Percentiles rank a stretch among this genome's conserved stretches.
phyloP scores from a whole-genome alignment of 768 basidiomycete genomes.

The Phaeolepiota aurea region DNA sequence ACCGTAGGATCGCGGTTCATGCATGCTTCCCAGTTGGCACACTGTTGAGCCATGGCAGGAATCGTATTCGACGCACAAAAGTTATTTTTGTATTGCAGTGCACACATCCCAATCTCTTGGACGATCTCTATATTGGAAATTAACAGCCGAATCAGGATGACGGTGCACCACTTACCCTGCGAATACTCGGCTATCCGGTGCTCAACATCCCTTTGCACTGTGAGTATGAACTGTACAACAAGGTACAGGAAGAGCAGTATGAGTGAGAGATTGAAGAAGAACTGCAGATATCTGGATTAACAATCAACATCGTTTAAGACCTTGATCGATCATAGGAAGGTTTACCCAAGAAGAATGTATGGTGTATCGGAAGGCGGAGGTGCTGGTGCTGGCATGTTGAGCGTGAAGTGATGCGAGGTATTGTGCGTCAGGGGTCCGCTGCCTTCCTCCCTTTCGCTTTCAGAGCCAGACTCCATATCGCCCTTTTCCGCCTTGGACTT shows the following conservation, averaged over 20 bases:
- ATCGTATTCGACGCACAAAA: slow-evolving; percentile 68
- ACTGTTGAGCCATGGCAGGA: slow-evolving; percentile 84
- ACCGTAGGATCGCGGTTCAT: slow-evolving; percentile 92
- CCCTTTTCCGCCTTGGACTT: slow-evolving; percentile 24
- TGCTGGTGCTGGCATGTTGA: slow-evolving; percentile 65
- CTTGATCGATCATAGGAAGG: slow-evolving; percentile 1
- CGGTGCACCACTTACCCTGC: slow-evolving; percentile 48
- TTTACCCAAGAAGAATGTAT: slow-evolving; percentile 81
- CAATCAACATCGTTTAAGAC: slow-evolving; percentile 7
- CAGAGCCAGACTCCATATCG: slow-evolving; percentile 33
- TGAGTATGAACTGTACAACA: slow-evolving; percentile 77
- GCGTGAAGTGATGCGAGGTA: slow-evolving; percentile 74
- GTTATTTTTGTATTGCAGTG: slow-evolving; percentile 73
- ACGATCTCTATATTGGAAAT: slow-evolving; percentile 61
- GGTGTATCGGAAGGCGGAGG: slow-evolving; percentile 57
- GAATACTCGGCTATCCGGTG: slow-evolving; percentile 84
- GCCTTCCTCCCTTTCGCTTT: slow-evolving; percentile 35
- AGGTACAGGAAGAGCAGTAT: slow-evolving; percentile 81
- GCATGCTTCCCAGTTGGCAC: slow-evolving; percentile 85
- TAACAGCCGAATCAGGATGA: not conserved
- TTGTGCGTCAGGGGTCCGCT: slow-evolving; percentile 36
- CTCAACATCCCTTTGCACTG: slow-evolving; percentile 85
- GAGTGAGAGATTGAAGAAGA: slow-evolving; percentile 87
- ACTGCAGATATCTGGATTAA: slow-evolving; percentile 75
- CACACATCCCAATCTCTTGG: slow-evolving; percentile 87